A percentile compares a stretch with the other conserved stretches of the same genome.
These are phyloP conservation scores for Parmelia sp. DNA, from an alignment of 495 filamentous ascomycete genomes.

Conservation along the genomic window DNA sequence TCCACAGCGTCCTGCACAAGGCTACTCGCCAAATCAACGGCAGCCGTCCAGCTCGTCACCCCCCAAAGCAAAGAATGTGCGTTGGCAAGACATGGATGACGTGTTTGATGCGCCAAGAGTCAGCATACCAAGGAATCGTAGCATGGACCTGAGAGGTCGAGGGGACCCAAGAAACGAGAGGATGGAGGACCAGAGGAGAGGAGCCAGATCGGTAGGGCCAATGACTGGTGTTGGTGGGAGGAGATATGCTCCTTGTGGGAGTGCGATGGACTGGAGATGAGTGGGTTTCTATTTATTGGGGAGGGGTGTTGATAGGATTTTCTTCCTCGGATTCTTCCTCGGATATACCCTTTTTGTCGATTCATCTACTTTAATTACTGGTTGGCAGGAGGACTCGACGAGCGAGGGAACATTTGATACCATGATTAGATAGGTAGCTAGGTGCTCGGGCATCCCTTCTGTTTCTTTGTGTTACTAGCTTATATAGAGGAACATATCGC, in stretches of 20 bases:
- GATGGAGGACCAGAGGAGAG: slow-evolving; percentile 11
- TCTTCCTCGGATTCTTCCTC: too few relatives aligned
- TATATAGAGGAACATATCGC: background rate
- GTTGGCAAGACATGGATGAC: slow-evolving; percentile 15
- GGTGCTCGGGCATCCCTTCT: background rate
- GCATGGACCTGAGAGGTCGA: background rate
- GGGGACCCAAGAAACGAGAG: slow-evolving; percentile 1
- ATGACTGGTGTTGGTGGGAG: slow-evolving; percentile 18
- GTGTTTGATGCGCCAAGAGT: slow-evolving; percentile 7
- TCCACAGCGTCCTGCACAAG: slow-evolving; percentile 12
- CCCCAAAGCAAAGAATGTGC: slow-evolving; percentile 10
- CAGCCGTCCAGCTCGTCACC: slow-evolving; percentile 2
- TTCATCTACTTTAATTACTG: background rate
- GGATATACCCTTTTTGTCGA: slow-evolving; percentile 15
- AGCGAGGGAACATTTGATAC: background rate
- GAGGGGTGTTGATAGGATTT: slow-evolving; percentile 4
- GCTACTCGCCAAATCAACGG: background rate
- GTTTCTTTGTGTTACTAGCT: background rate
- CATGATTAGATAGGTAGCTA: background rate
- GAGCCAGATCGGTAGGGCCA: slow-evolving; percentile 10
- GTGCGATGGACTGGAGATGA: slow-evolving; percentile 3
- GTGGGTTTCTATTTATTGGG: background rate
- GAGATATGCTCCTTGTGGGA: slow-evolving; percentile 16
- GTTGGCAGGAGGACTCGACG: background rate
- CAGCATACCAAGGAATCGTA: slow-evolving; percentile 6